These are phyloP conservation scores for Colletotrichum lupini DNA, from an alignment of 2,329 filamentous ascomycete genomes.

Conservation along the genomic window DNA sequence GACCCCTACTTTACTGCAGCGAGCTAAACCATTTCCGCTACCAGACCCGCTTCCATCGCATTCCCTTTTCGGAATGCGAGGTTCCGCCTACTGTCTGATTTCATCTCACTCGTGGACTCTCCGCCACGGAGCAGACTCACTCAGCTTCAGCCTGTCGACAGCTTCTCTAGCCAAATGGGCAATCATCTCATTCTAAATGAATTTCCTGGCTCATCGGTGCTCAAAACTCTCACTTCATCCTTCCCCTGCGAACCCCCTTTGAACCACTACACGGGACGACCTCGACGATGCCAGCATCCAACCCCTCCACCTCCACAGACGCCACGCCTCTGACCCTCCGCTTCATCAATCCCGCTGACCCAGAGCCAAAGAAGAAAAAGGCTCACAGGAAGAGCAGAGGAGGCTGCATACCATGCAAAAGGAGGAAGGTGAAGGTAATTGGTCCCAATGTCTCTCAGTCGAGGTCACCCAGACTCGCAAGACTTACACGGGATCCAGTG, in stretches of 20 bases:
- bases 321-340: background rate
- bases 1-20: background rate
- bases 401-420: constrained; percentile 43
- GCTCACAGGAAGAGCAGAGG: constrained; percentile 43
- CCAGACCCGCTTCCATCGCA: background rate
- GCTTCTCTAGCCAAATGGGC: background rate
- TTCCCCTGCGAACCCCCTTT: no score
- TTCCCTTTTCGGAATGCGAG: constrained; percentile 2
- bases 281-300: background rate
- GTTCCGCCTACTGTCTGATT: background rate
- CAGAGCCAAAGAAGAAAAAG: constrained; percentile 26
- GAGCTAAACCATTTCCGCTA: background rate
- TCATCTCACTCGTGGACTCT: background rate
- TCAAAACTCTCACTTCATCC: background rate
- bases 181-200: background rate
- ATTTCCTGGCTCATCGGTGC: background rate
- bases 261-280: background rate
- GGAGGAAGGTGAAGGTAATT: constrained; percentile 44
- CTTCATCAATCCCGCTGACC: background rate
- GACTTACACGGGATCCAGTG: constrained; percentile 37
- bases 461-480: background rate
- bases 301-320: background rate
- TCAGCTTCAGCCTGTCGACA: background rate
- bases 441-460: background rate
- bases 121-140: background rate